A percentile compares a stretch with the other conserved stretches of the same genome.
Evolutionary conservation across 2,329 filamentous ascomycete genomes (phyloP).

Genomic region (Penicillium oxalicum): DNA sequence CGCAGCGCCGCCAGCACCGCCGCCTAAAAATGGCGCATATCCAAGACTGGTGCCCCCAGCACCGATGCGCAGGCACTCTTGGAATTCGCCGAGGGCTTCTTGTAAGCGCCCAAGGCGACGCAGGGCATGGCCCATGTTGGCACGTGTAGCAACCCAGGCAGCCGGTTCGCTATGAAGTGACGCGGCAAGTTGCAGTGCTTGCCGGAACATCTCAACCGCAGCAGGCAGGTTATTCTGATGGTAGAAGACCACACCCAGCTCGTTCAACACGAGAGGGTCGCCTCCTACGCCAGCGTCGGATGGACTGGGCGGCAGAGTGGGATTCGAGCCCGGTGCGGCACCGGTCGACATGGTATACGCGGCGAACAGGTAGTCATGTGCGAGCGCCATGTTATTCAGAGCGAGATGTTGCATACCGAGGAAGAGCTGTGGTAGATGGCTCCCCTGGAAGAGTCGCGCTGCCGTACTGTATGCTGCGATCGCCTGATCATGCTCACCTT

Average conservation of each 20-base stretch:
- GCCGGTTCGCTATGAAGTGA: conserved; percentile 76
- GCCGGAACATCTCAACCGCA: conserved; percentile 70
- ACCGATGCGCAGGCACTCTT: conserved; percentile 77
- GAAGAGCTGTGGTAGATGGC: conserved; percentile 90
- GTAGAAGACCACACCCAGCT: conserved; percentile 93
- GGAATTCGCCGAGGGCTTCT: conserved; percentile 72
- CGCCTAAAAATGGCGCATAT: conserved; percentile 60
- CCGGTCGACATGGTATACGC: conserved; percentile 61
- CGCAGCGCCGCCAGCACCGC: conserved; percentile 30
- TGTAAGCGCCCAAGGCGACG: conserved; percentile 64
- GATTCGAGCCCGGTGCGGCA: conserved; percentile 25
- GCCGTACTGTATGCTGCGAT: conserved; percentile 97
- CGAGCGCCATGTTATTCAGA: conserved; percentile 87
- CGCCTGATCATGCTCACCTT: conserved; percentile 96
- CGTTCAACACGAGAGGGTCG: conserved; percentile 87
- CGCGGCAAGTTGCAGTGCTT: conserved; percentile 69
- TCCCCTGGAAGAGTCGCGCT: conserved; percentile 90
- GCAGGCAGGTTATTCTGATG: conserved; percentile 75
- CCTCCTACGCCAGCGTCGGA: conserved; percentile 30
- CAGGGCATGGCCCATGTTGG: conserved; percentile 84
- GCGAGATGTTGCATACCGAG: conserved; percentile 98
- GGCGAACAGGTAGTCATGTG: conserved; percentile 88
- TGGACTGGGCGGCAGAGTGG: conserved; percentile 20
- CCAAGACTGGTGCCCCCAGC: conserved; percentile 68
- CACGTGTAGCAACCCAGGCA: conserved; percentile 76